Evolutionary conservation across 345 rosid genomes (phyloP).

Genomic region (Corchorus capsularis): DNA sequence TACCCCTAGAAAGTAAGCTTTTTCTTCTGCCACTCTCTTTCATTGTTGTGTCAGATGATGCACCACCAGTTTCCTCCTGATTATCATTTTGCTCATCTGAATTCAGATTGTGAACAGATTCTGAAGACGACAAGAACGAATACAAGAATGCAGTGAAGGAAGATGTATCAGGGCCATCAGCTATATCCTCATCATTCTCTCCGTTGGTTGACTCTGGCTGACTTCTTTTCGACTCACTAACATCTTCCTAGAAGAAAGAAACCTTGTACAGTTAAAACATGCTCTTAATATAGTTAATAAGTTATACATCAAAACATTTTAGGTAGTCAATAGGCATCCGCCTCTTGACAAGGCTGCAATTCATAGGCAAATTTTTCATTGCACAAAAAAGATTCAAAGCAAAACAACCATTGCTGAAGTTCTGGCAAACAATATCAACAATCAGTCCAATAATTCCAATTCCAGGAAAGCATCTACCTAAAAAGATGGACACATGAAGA

Average conservation of each 20-base stretch:
- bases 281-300: background rate
- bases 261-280: background rate
- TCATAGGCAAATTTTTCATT: background rate
- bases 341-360: conserved; percentile 15
- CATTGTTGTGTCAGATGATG: conserved; percentile 38
- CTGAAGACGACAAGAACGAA: conserved; percentile 73
- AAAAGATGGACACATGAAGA: background rate
- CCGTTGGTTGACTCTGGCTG: conserved; percentile 49
- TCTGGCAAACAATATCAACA: conserved; percentile 5
- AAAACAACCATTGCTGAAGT: background rate
- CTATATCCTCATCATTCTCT: conserved; percentile 43
- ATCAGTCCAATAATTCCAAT: background rate
- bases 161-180: conserved; percentile 89
- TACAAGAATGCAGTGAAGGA: conserved; percentile 90
- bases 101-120: conserved; percentile 40
- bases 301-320: conserved; percentile 1
- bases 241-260: conserved; percentile 48
- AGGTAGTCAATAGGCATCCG: background rate
- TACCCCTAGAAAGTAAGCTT: conserved; percentile 72
- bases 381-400: background rate
- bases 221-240: conserved; percentile 45
- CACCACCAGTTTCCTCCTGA: conserved; percentile 42
- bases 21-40: conserved; percentile 62
- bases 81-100: conserved; percentile 42
- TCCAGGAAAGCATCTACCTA: background rate